Evolutionary conservation across 148 eudicot genomes (phyloP), one percentile per base, ranked within the genome.

Genomic region (Rhododendron mucronatum): DNA sequence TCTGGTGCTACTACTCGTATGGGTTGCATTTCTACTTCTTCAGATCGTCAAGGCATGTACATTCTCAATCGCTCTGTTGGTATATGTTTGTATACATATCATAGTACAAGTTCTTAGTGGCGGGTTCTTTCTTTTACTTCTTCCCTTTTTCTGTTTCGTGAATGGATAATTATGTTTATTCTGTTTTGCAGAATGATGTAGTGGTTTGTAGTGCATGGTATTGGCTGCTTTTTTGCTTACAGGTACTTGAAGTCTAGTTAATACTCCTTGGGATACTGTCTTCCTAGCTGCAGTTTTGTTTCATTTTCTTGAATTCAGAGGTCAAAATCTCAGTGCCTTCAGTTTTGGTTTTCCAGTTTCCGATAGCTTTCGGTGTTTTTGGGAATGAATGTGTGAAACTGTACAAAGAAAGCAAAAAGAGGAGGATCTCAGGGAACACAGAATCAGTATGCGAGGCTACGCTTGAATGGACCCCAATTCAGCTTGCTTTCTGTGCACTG

Each of bases 391-490:
- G 95, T 28, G 88, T 92, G 5, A 95, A 91, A 84, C 84, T 97
- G 83, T 93, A 90, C 85, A 89, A 87, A 86, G 96, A 94, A 89
- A 95, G 96, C 89, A 91, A 84, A 90, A 91, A 89, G 83, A 91
- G 98, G 57, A 93, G 90, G 87, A 86, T 86, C 15, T 82, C 86
- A 5, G 98, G 98, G 83, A 93, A 91, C 85, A 78, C 87, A 1
- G 98, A 91, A 88, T 87, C 94, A 30, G 89, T 95, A 28, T 97
- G 99, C 59, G 98, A 93, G 86, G 98, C 99, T 71, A 90, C 92
- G 4, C 94, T 97, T 45, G 95, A 94, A 67, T 97, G 98, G 93
- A 95, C 95, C 4, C 92, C 89, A 8, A 82, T 92, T 16, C 91
- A 93, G 45, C 89, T 97, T 65, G 84, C 90, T 3, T 93, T 97